Conservation (phyloP, 441 rosid species). For the Omphalea diandra region DNA sequence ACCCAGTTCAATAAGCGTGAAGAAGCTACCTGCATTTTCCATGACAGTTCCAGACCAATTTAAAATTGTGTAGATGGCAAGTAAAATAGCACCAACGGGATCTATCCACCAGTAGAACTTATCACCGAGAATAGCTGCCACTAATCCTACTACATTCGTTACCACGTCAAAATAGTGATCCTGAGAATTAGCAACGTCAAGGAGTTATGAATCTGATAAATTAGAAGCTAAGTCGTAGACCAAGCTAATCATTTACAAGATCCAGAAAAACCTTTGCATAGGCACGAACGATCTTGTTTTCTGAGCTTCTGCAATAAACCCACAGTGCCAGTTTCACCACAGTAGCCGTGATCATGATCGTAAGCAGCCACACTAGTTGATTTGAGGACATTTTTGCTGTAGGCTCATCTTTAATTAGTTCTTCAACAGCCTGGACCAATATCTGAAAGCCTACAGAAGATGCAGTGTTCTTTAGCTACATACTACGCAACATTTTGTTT, state of each 20-base stretch:
- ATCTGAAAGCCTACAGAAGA: slow-evolving; percentile 79
- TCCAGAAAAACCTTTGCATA: slow-evolving; percentile 61
- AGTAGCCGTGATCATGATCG: slow-evolving; percentile 74
- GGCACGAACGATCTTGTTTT: slow-evolving; percentile 81
- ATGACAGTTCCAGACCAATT: slow-evolving; percentile 83
- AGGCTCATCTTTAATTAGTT: slow-evolving; percentile 42
- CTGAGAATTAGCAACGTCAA: too few relatives aligned
- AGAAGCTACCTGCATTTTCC: slow-evolving; percentile 92
- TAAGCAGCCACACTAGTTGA: slow-evolving; percentile 60
- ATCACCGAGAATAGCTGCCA: slow-evolving; percentile 77
- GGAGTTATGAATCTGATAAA: too few relatives aligned
- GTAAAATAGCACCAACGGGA: slow-evolving; percentile 70
- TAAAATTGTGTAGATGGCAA: slow-evolving; percentile 68
- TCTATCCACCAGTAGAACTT: slow-evolving; percentile 75
- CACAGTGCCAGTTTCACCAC: slow-evolving; percentile 67
- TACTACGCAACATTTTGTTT: too few relatives aligned
- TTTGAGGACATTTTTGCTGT: slow-evolving; percentile 41
- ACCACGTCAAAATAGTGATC: slow-evolving; percentile 83
- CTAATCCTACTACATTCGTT: slow-evolving; percentile 70
- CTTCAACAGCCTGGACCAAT: slow-evolving; percentile 59
- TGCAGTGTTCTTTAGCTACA: too few relatives aligned
- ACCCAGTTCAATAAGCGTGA: too few relatives aligned
- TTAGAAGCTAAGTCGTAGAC: too few relatives aligned
- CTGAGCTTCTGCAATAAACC: slow-evolving; percentile 76
- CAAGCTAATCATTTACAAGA: too few relatives aligned